Evolutionary conservation across 2,329 filamentous ascomycete genomes (phyloP).

Genomic region (Ceratocystis eucalypticola): DNA sequence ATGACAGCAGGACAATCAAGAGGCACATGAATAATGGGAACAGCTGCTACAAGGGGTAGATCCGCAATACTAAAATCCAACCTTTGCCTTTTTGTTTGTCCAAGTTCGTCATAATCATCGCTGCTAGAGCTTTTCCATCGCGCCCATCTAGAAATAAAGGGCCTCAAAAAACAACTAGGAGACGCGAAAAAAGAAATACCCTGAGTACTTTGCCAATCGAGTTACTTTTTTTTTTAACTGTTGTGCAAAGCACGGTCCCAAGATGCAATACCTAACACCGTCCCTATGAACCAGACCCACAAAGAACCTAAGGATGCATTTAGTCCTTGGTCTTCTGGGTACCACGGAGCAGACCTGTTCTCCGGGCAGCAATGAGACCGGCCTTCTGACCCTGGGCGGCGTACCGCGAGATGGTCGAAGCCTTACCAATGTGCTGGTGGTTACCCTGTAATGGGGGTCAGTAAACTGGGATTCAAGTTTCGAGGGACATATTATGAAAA

Average conservation of each 20-base stretch:
- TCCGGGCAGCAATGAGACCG: slow-evolving; percentile 98
- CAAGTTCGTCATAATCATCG: slow-evolving; percentile 19
- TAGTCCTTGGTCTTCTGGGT: slow-evolving; percentile 99
- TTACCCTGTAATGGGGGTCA: slow-evolving; percentile 60
- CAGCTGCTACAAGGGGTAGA: slow-evolving; percentile 14
- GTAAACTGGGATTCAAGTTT: slow-evolving; percentile 21
- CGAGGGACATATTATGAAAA: neutral
- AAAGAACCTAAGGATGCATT: slow-evolving; percentile 25
- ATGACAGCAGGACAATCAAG: slow-evolving; percentile 14
- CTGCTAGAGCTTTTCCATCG: slow-evolving; percentile 17
- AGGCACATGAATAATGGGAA: slow-evolving; percentile 11
- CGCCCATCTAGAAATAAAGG: slow-evolving; percentile 16
- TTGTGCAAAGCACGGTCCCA: slow-evolving; percentile 36
- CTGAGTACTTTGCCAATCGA: slow-evolving; percentile 30
- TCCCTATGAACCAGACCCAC: slow-evolving; percentile 30
- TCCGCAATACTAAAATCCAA: slow-evolving; percentile 18
- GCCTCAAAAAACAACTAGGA: slow-evolving; percentile 16
- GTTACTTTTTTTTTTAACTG: slow-evolving; percentile 33
- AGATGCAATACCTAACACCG: slow-evolving; percentile 53
- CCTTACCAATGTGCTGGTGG: slow-evolving; percentile 99
- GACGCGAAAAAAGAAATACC: slow-evolving; percentile 15
- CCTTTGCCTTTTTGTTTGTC: slow-evolving; percentile 20
- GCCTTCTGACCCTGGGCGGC: slow-evolving; percentile 98
- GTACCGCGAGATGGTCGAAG: slow-evolving; percentile 97
- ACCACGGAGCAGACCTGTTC: slow-evolving; percentile 99